Conservation (phyloP, 2,329 filamentous ascomycete genomes). For the Chaetomium sp. region DNA sequence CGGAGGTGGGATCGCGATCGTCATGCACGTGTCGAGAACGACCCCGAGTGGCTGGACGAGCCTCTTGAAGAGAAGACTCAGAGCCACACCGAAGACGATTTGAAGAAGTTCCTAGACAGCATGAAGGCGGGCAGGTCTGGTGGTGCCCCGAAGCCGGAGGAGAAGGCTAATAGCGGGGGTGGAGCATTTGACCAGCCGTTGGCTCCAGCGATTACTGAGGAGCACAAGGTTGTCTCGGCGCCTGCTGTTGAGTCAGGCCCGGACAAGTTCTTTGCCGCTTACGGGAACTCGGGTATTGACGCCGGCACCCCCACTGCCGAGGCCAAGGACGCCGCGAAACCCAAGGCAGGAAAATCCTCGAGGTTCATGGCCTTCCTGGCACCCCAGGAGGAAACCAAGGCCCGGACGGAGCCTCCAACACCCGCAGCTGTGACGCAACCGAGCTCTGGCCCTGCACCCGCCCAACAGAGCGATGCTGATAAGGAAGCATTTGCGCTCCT, state of each 20-base stretch:
- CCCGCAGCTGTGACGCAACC: constrained; percentile 29
- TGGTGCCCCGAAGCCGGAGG: constrained; percentile 30
- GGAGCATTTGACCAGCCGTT: constrained; percentile 30
- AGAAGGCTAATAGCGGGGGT: constrained; percentile 26
- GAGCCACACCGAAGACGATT: constrained; percentile 79
- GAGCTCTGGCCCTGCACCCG: constrained; percentile 23
- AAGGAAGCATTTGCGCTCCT: constrained; percentile 81
- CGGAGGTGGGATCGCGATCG: constrained; percentile 49
- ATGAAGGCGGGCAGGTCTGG: constrained; percentile 65
- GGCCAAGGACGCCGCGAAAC: constrained; percentile 42
- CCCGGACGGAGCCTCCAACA: constrained; percentile 43
- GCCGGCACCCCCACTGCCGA: constrained; percentile 35
- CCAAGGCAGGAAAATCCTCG: constrained; percentile 64
- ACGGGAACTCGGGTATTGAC: constrained; percentile 38
- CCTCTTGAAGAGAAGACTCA: constrained; percentile 62
- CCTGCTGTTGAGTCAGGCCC: constrained; percentile 60
- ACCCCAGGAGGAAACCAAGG: constrained; percentile 47
- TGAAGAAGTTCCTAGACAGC: constrained; percentile 87
- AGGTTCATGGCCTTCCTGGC: constrained; percentile 80
- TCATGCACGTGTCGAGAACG: constrained; percentile 61
- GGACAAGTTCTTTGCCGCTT: constrained; percentile 70
- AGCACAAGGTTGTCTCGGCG: constrained; percentile 50
- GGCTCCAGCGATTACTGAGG: constrained; percentile 36
- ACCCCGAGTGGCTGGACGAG: constrained; percentile 87
- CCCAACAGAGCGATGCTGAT: constrained; percentile 52